Base-by-base conservation (phyloP, 441 rosid genomes). In the Theobroma grandiflorum region DNA sequence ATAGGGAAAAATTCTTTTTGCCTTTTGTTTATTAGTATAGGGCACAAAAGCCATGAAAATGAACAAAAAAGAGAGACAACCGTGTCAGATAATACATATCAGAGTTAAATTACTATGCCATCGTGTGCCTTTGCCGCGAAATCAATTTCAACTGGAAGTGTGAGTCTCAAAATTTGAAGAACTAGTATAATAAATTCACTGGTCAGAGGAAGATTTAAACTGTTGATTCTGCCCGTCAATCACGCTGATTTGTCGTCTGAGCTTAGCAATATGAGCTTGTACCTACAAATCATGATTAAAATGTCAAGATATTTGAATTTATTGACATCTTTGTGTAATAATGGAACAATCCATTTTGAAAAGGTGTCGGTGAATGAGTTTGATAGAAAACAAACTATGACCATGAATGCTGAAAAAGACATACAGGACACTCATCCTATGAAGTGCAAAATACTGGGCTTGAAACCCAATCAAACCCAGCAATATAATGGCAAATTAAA, bases 141-240 rank as follows among this genome's bases (percentile, higher is more conserved):
- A 83, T 57, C 74, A 69, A 77, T 20, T 68, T n/a, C 72, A 84
- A 75, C 67, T 20, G 58, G 18, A 76, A 49, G 18, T 4, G 65
- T 58, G 85, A 55, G 64, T 73, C 84, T 76, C 45, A 76, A 68
- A 81, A 81, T 72, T 10, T 80, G 45, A 72, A 43, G 38, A 42
- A 45, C 75, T 55, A 74, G 49, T 45, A 74, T 77, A 78, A 43
- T 77, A 78, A 43, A 22, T 42, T 77, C 80, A 77, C 75, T 77
- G 75, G 38, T 67, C 66, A 7, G 74, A 66, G 26, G 91, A 55
- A 72, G 95, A 76, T 86, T 87, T 92, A 79, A 89, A 62, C 40
- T 87, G 92, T 78, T 91, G 96, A 75, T 90, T 88, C 88, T 87
- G 93, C 80, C 95, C 86, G 58, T 90, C 91, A 57, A 87, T 81